Percentiles rank a stretch among this genome's conserved stretches.
These are phyloP conservation scores for Ploettnerulaceae sp. DNA, from an alignment of 2,329 filamentous ascomycete species.

Conservation along the genomic window DNA sequence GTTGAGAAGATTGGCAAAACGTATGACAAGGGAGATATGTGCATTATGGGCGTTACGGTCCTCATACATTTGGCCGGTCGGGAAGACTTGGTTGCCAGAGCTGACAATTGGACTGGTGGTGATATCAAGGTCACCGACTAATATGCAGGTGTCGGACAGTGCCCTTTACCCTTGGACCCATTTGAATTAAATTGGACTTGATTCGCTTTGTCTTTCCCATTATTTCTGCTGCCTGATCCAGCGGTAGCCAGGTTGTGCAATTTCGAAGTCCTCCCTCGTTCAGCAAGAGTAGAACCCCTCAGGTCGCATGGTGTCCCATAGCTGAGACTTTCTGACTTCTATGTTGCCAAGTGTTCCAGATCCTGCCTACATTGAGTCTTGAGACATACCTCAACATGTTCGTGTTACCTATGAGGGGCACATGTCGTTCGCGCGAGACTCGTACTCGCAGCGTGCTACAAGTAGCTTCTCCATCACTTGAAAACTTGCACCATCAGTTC, in stretches of 20 bases:
- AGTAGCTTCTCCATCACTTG: no score
- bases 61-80: conserved; percentile 22
- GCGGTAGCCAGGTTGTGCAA: not conserved
- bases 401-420: no score
- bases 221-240: not conserved
- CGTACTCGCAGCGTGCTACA: no score
- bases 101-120: conserved; percentile 11
- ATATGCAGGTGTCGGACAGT: not conserved
- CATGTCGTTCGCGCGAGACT: no score
- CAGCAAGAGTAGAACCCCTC: no score
- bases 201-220: not conserved
- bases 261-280: not conserved
- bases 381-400: no score
- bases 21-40: conserved; percentile 4
- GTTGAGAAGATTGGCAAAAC: conserved; percentile 10
- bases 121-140: not conserved
- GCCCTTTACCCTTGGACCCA: not conserved
- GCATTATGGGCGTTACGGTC: conserved; percentile 26
- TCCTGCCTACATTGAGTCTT: no score
- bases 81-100: conserved; percentile 27
- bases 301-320: no score
- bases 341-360: no score
- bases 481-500: not conserved
- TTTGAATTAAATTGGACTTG: not conserved
- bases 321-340: no score